Evolutionary conservation across 2,329 filamentous ascomycete species (phyloP).

Genomic region (Colletotrichum chrysophilum): DNA sequence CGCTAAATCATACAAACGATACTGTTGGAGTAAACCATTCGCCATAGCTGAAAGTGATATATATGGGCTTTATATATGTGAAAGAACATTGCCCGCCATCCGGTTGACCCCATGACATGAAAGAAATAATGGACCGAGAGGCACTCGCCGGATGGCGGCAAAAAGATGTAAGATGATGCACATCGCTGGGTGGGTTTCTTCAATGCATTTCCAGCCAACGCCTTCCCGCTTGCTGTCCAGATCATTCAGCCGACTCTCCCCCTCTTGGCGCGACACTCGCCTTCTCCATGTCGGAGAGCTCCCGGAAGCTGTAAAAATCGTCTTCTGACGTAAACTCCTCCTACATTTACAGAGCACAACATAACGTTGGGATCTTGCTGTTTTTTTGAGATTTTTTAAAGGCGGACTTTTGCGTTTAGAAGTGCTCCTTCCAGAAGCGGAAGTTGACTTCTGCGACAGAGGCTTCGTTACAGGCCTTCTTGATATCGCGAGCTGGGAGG

Average conservation of each 20-base stretch:
- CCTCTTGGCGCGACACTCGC: neutral
- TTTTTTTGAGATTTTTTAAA: neutral
- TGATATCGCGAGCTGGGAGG: conserved; percentile 78
- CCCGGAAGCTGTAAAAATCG: neutral
- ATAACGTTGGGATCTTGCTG: neutral
- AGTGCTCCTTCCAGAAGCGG: conserved; percentile 99
- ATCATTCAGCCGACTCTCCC: neutral
- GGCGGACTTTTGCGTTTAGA: conserved; percentile 44
- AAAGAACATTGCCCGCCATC: conserved; percentile 12
- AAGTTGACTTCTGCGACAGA: conserved; percentile 84
- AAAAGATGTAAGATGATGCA: conserved; percentile 18
- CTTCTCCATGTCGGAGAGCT: neutral
- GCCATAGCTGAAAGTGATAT: conserved; percentile 5
- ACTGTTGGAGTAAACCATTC: neutral
- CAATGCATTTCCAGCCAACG: conserved; percentile 20
- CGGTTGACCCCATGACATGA: neutral
- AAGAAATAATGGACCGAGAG: neutral
- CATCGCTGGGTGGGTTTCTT: conserved; percentile 8
- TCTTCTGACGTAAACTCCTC: neutral
- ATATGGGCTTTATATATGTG: conserved; percentile 14
- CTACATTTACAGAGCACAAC: neutral
- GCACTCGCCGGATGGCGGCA: conserved; percentile 1
- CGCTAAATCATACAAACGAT: neutral
- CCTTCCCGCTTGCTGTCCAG: conserved; percentile 2
- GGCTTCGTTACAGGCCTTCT: conserved; percentile 76